Evolutionary conservation across 2,329 filamentous ascomycete genomes (phyloP), one percentile per base, ranked within the genome.

Genomic region (Coleophoma cylindrospora): DNA sequence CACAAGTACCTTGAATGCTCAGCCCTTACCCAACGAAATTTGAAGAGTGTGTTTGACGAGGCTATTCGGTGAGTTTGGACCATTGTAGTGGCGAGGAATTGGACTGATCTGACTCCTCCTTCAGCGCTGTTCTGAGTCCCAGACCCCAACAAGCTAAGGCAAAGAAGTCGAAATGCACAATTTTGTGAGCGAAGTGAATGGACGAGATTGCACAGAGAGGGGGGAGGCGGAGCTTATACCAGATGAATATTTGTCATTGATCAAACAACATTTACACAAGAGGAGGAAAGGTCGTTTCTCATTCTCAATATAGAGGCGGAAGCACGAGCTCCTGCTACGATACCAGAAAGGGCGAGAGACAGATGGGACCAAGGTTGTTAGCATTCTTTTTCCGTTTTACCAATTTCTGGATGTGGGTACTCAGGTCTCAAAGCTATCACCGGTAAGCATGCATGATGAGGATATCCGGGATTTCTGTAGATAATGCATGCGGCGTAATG

Each of bases 1-100:
- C 89, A 94, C 74, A 97, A 96, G 74, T 99, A 99, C 73, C 80
- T 97, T 40, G 94, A 99, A 74, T 99, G 94, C 74, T 97, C 94
- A 47, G 94, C 94, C 44, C 76, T 99, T 60, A 99, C 94, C 36
- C 94, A 97, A 76, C 80, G 92, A 65, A 96, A 96, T 70, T 73
- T 99, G 62, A 99, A 99, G 84, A 95, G 90, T 64, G 94, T 99
- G 45, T 99, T 99, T 67, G 94, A 99, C 66, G 92, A 96, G 73
- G 94, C 94, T 34, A 99, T 99, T 67, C 86, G 94, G 94, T 97
- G 74, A 62, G 86, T 73, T 37, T 8, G 44, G 4, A 17, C 15
- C 17, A 17, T 32, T 34, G 32, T 34, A 43, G 17, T 40, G 7
- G 27, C 9, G 27, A 27, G 27, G 9, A 27, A 27, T 10, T 27